phyloP scores from a whole-genome alignment of 2,329 filamentous ascomycete genomes.

The Karstenula rhodostoma region DNA sequence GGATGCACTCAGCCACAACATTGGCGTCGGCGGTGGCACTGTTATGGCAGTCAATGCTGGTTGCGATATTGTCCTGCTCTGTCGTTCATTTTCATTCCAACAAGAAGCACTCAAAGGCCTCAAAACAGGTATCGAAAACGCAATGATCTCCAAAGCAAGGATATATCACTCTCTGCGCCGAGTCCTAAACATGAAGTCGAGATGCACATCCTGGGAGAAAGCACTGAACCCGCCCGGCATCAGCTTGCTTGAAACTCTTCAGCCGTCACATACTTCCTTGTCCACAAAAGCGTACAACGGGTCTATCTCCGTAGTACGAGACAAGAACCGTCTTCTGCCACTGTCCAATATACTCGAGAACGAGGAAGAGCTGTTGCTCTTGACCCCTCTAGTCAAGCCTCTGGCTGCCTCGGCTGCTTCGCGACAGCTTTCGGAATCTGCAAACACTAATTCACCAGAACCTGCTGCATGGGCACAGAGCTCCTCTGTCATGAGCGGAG shows the following conservation, averaged over 20 bases:
- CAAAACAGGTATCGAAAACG: conserved; percentile 88
- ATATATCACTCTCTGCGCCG: conserved; percentile 82
- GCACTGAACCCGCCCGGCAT: conserved; percentile 88
- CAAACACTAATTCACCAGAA: conserved; percentile 62
- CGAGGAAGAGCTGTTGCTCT: conserved; percentile 85
- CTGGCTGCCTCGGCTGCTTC: conserved; percentile 88
- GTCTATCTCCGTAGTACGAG: conserved; percentile 90
- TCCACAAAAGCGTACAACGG: conserved; percentile 88
- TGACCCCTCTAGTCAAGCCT: conserved; percentile 90
- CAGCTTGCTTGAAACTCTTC: conserved; percentile 77
- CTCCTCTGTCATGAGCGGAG: conserved; percentile 82
- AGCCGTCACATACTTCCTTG: conserved; percentile 80
- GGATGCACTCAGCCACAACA: conserved; percentile 93
- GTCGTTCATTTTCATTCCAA: conserved; percentile 86
- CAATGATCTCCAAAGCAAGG: conserved; percentile 81
- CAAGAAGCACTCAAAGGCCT: conserved; percentile 90
- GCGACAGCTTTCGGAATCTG: conserved; percentile 70
- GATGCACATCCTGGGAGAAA: conserved; percentile 88
- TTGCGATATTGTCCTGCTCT: conserved; percentile 89
- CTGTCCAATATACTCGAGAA: conserved; percentile 81
- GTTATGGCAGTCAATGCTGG: conserved; percentile 98
- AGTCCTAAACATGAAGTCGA: conserved; percentile 81
- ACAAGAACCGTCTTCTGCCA: conserved; percentile 85
- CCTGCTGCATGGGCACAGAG: conserved; percentile 65
- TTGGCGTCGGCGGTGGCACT: conserved; percentile 94